phyloP scores from a whole-genome alignment of 2,329 filamentous ascomycete species.

The Shiraia sp. region DNA sequence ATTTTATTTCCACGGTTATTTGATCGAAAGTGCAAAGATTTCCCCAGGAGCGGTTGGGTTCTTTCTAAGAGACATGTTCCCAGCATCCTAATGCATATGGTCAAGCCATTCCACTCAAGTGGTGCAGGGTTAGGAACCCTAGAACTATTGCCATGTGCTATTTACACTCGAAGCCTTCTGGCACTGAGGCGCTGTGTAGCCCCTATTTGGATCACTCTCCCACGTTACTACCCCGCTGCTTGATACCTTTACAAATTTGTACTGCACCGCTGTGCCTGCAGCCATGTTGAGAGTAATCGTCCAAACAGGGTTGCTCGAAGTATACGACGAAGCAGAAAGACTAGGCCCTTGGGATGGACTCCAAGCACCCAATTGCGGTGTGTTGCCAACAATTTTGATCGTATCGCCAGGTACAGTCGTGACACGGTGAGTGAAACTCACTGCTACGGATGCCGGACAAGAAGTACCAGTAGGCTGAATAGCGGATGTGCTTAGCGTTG shows the following conservation, averaged over 20 bases:
- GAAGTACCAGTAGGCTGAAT: conserved; percentile 12
- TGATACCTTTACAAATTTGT: conserved; percentile 53
- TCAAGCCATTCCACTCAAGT: too few relatives aligned
- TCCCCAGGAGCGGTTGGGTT: too few relatives aligned
- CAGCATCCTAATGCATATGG: too few relatives aligned
- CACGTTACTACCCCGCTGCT: conserved; percentile 51
- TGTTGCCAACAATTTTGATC: conserved; percentile 52
- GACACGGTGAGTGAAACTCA: conserved; percentile 53
- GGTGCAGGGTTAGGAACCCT: too few relatives aligned
- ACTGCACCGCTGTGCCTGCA: conserved; percentile 48
- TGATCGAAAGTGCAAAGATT: too few relatives aligned
- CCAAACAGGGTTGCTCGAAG: conserved; percentile 53
- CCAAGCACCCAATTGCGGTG: conserved; percentile 52
- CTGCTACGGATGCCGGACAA: conserved; percentile 37
- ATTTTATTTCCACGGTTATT: too few relatives aligned
- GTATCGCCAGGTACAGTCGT: conserved; percentile 55
- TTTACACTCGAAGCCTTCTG: conserved; percentile 27
- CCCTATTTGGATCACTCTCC: conserved; percentile 52
- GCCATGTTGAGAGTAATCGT: conserved; percentile 46
- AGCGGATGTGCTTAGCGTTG: conserved; percentile 15
- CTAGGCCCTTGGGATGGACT: conserved; percentile 44
- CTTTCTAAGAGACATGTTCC: too few relatives aligned
- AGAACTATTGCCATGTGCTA: conserved; percentile 25
- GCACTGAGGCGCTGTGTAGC: conserved; percentile 40
- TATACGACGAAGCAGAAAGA: conserved; percentile 51